Evolutionary conservation across 345 rosid species (phyloP), one percentile per base, ranked within the genome.

Genomic region (Populus ilicifolia): DNA sequence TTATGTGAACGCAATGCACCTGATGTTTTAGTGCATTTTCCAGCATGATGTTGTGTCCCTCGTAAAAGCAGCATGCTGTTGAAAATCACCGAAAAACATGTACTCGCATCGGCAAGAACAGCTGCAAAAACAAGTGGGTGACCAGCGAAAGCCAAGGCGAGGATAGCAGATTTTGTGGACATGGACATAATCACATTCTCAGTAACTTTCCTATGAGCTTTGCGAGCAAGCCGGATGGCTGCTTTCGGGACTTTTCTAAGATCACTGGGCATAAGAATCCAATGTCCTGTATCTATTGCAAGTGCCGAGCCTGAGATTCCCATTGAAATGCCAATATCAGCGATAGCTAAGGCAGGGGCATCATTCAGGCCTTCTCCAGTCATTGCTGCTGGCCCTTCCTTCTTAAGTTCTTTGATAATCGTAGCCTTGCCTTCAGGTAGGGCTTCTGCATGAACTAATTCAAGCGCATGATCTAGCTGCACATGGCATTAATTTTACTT

Each of bases 301-400:
- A 93, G 95, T 2, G 99, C 94, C 0, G 99, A 96, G 70, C 98
- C 97, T 0, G 98, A 93, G 50, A 96, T 69, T 1, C 99, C 98
- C 99, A 93, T 96, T 0, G 99, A 93, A 23, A 96, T 91, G 8
- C 99, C 99, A 30, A 96, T 89, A 73, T 93, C 91, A 0, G 98
- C 94, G 20, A 89, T 86, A 21, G 97, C 98, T 77, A 96, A 85
- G 33, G 98, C 97, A 5, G 97, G 99, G 12, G 99, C 97, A 77
- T 96, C 99, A 21, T 96, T 96, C 13, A 96, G 29, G 2, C 98
- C 99, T 74, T 96, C 98, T 70, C 98, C 99, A 27, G 93, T 85
- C 99, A 96, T 96, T 5, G 84, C 90, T 0, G 93, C 90, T 80
- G 83, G 70, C 9, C 97, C 98, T 74, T 87, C 89, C 59, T 79